phyloP scores from a whole-genome alignment of 768 basidiomycete genomes.

The Phylloporus rhodoxanthus region DNA sequence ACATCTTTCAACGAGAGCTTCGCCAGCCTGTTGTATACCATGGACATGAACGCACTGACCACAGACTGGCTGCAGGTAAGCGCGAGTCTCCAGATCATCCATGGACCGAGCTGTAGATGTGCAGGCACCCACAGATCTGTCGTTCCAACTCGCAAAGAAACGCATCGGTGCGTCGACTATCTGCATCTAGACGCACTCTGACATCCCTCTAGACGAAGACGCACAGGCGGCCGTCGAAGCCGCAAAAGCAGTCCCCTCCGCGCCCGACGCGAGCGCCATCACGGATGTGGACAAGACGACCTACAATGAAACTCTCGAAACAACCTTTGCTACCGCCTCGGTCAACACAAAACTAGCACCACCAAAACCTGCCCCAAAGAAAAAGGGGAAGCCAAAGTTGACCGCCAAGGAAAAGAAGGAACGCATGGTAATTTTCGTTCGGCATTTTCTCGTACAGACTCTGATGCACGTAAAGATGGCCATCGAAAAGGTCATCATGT shows the following conservation, averaged over 20 bases:
- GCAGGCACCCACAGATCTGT: constrained; percentile 56
- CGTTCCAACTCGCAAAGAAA: constrained; percentile 51
- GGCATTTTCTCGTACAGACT: neutral
- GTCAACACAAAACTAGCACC: constrained; percentile 34
- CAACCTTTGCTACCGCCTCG: constrained; percentile 31
- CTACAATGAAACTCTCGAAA: constrained; percentile 29
- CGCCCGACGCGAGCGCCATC: constrained; percentile 7
- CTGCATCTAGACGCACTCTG: neutral
- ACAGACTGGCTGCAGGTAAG: constrained; percentile 84
- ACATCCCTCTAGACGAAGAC: constrained; percentile 46
- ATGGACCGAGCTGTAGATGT: neutral
- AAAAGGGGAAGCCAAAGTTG: constrained; percentile 62
- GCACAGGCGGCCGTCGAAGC: constrained; percentile 48
- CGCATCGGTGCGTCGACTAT: constrained; percentile 47
- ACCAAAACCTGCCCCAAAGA: constrained; percentile 38
- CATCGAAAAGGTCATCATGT: constrained; percentile 66
- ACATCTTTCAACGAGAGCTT: constrained; percentile 89
- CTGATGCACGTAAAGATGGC: constrained; percentile 36
- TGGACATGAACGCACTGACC: constrained; percentile 95
- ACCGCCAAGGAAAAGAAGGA: constrained; percentile 82
- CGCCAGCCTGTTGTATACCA: constrained; percentile 83
- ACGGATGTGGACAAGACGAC: constrained; percentile 30
- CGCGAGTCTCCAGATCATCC: neutral
- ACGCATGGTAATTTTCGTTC: constrained; percentile 45
- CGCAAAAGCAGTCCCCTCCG: constrained; percentile 36